These are phyloP conservation scores for Paraphoma sp. DNA, from an alignment of 2,329 filamentous ascomycete species.

Conservation along the genomic window DNA sequence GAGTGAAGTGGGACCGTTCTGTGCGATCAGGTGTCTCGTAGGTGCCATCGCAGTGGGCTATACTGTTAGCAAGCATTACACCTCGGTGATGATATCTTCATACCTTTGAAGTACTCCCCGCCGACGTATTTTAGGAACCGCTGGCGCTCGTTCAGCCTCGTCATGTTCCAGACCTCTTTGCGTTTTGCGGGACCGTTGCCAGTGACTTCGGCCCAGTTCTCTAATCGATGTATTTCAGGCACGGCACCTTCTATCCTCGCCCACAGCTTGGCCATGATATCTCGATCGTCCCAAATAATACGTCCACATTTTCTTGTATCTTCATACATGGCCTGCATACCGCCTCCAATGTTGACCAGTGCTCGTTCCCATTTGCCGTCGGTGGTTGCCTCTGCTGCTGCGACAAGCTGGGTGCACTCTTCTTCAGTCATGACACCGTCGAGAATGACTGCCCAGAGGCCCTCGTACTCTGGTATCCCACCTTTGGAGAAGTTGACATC, in stretches of 20 bases:
- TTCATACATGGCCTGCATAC: conserved; percentile 63
- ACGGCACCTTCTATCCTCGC: conserved; percentile 58
- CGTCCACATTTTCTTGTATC: conserved; percentile 74
- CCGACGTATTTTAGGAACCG: conserved; percentile 75
- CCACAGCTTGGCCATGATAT: conserved; percentile 69
- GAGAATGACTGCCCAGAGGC: conserved; percentile 66
- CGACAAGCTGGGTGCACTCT: conserved; percentile 62
- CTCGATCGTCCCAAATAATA: conserved; percentile 74
- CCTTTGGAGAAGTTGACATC: conserved; percentile 61
- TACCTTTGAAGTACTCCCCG: conserved; percentile 74
- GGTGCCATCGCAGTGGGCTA: conserved; percentile 70
- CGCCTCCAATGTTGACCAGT: conserved; percentile 70
- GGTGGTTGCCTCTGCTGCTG: conserved; percentile 39
- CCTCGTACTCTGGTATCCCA: conserved; percentile 60
- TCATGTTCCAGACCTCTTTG: conserved; percentile 52
- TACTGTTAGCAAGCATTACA: conserved; percentile 6
- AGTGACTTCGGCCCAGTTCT: conserved; percentile 48
- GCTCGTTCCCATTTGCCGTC: conserved; percentile 68
- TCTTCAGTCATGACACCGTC: conserved; percentile 67
- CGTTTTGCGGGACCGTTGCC: conserved; percentile 53
- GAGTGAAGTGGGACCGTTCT: conserved; percentile 60
- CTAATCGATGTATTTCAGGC: conserved; percentile 56
- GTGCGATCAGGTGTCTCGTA: conserved; percentile 65
- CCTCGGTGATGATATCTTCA: not conserved
- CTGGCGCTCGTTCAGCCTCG: conserved; percentile 73